Base-by-base conservation (phyloP, 768 basidiomycete species). In the Russula foetens region DNA sequence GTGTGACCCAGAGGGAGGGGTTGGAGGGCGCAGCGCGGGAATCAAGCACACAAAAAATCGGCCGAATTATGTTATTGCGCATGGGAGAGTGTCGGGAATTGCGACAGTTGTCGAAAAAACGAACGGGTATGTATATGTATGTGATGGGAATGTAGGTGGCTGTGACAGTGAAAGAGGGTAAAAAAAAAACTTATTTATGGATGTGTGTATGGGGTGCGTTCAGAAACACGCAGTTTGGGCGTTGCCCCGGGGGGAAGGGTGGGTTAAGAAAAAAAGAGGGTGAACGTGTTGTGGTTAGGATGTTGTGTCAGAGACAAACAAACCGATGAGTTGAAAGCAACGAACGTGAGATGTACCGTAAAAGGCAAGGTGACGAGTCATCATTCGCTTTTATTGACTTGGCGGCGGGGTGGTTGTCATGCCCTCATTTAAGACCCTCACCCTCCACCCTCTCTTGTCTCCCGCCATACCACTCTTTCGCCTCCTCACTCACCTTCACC, bases 321-420 rank as follows among this genome's bases (percentile, higher is more conserved):
- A n/a, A n/a, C n/a, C n/a, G n/a, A n/a, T n/a, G n/a, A n/a, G n/a
- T n/a, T n/a, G n/a, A n/a, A n/a, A n/a, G n/a, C n/a, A n/a, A 58
- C 50, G 41, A 52, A 45, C 41, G 49, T 51, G 57, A 51, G 50
- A 44, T 2, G n/a, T 19, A 31, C 45, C 35, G 8, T 26, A 56
- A 56, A 23, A 39, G 55, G 55, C 23, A 47, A 35, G 15, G 53
- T 46, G 51, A 53, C 60, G 54, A 61, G 60, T 61, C 60, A 60
- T 56, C 33, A 51, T 38, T 29, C 39, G 15, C 23, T 41, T 35
- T 24, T 33, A 45, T 48, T 47, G n/a, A 19, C 12, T 49, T 39
- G 26, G 47, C 21, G 56, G 38, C 38, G 52, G 38, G 47, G 53
- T 53, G n/a, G 60, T 61, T 56, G 60, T 51, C 55, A 61, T 56